phyloP scores from a whole-genome alignment of 2,329 filamentous ascomycete species.

The Ophiostoma ulmi region DNA sequence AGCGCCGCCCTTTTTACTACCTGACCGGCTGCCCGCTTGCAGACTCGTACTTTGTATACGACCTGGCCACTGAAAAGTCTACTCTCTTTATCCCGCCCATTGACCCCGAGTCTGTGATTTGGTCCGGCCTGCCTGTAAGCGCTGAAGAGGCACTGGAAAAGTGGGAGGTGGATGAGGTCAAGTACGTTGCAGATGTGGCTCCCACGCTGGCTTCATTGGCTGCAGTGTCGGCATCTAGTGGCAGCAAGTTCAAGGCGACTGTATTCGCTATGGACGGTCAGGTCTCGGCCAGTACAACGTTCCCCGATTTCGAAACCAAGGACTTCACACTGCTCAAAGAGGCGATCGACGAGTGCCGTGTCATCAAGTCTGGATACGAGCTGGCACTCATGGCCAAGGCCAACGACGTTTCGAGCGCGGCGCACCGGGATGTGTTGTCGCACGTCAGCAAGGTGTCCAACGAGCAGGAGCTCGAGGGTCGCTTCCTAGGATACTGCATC shows the following conservation, averaged over 20 bases:
- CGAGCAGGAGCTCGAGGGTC: constrained; percentile 76
- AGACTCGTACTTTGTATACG: constrained; percentile 76
- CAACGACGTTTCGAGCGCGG: constrained; percentile 63
- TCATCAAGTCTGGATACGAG: constrained; percentile 70
- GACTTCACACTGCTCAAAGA: constrained; percentile 53
- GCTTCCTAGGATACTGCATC: constrained; percentile 73
- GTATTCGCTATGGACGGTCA: constrained; percentile 75
- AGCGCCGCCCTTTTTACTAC: constrained; percentile 93
- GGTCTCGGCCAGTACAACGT: constrained; percentile 65
- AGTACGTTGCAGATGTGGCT: constrained; percentile 68
- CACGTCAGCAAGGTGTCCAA: constrained; percentile 61
- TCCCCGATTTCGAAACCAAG: constrained; percentile 63
- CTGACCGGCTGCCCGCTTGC: constrained; percentile 76
- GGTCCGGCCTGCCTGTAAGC: constrained; percentile 81
- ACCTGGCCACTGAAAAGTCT: constrained; percentile 65
- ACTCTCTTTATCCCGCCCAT: constrained; percentile 74
- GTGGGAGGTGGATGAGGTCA: constrained; percentile 79
- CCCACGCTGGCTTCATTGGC: constrained; percentile 51
- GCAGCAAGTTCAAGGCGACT: constrained; percentile 27
- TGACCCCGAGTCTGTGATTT: constrained; percentile 84
- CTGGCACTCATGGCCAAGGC: constrained; percentile 67
- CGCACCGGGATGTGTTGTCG: constrained; percentile 59
- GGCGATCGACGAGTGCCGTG: constrained; percentile 64
- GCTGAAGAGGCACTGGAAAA: constrained; percentile 65
- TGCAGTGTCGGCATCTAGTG: constrained; percentile 38